Conservation (phyloP, 129 eudicot genomes). For the Tagetes erecta region DNA sequence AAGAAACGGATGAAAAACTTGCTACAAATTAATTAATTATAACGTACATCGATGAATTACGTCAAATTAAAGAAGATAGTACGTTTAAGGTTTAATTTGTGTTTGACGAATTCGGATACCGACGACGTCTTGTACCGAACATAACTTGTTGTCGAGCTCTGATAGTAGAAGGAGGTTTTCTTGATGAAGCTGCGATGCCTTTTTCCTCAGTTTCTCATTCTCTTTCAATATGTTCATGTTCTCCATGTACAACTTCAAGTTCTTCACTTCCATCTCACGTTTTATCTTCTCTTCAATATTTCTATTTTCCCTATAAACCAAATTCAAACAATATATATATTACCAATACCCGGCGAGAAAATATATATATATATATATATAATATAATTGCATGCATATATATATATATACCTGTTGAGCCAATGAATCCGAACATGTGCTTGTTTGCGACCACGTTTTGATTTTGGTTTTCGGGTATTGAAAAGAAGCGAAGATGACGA, state of each 20-base stretch:
- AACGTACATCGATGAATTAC: no score
- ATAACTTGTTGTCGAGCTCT: constrained; percentile 42
- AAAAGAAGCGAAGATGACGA: neutral
- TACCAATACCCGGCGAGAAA: no score
- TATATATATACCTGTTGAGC: constrained; percentile 41
- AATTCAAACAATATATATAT: no score
- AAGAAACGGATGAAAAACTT: constrained; percentile 7
- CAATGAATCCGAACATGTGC: constrained; percentile 37
- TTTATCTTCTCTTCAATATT: constrained; percentile 29
- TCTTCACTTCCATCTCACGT: constrained; percentile 57
- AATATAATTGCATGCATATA: no score
- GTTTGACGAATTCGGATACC: neutral
- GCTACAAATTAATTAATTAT: neutral
- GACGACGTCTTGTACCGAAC: neutral
- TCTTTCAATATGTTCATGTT: constrained; percentile 63
- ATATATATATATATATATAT: no score
- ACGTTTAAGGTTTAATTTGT: neutral
- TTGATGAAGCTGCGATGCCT: constrained; percentile 63
- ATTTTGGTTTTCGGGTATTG: constrained; percentile 29
- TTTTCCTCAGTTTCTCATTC: constrained; percentile 65
- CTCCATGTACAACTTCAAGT: constrained; percentile 79
- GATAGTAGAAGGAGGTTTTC: constrained; percentile 56
- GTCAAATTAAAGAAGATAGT: no score
- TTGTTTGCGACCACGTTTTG: constrained; percentile 32
- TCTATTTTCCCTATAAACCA: constrained; percentile 28